Evolutionary conservation across 208 protist genomes (phyloP), one percentile per base, ranked within the genome.

Genomic region (Balamuthia mandrillaris): DNA sequence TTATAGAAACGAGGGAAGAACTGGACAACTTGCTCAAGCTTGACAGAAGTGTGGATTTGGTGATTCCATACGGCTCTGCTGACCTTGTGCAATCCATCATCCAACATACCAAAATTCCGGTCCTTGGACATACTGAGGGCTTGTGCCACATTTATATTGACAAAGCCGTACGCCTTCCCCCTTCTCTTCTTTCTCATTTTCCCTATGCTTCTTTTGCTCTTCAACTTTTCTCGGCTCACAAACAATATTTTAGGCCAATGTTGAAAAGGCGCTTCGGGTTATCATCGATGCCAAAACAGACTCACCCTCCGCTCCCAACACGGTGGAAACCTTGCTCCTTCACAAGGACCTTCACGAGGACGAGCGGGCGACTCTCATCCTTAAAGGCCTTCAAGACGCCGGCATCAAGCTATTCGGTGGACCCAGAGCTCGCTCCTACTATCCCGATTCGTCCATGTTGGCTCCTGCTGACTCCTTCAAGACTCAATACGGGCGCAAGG

Each of bases 301-400:
- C 68, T 98, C 98, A 88, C 95, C 96, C 21, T 90, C 95, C 18
- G 96, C 96, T 12, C 98, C 96, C 92, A 98, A 98, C 88, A 90
- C 95, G 27, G 86, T 92, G 3, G 96, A 98, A 86, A 97, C 96
- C 35, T 84, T 97, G 44, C 93, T 98, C 29, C 84, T 98, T 24
- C 92, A 98, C 87, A 70, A 54, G 4, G 78, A 42, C 9, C 51
- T 92, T 16, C 41, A 81, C 52, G 86, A 88, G 0, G 84, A 70
- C 33, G 66, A 86, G 33, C 85, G 81, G 60, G 87, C 90, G 4
- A 54, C 85, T 52, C 51, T 58, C 12, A 66, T 96, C n/a, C 42
- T 93, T 2, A 6, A 47, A 1, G 89, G 82, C 18, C 87, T 96
- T 44, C 44, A 39, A 49, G 68, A 85, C 39, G 89, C 89, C 52